Evolutionary conservation across 768 basidiomycete species (phyloP).

Genomic region (Lenzites betulinus): DNA sequence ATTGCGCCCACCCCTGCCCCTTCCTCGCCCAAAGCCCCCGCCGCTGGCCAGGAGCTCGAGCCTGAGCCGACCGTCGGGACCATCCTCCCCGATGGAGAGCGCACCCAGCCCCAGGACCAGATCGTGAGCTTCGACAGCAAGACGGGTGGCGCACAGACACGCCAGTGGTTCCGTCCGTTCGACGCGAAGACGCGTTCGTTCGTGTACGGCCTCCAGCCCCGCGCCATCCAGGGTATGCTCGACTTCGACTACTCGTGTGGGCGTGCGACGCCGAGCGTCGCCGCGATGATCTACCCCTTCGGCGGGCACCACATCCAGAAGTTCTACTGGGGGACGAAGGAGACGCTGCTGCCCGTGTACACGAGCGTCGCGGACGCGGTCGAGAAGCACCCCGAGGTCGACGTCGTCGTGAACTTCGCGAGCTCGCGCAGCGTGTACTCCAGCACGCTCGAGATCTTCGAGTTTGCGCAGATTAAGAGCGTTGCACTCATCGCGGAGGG

Average conservation of each 20-base stretch:
- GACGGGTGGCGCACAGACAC: constrained; percentile 39
- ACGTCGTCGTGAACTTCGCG: constrained; percentile 98
- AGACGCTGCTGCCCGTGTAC: constrained; percentile 97
- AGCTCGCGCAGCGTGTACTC: constrained; percentile 92
- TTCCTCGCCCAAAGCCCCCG: constrained; percentile 42
- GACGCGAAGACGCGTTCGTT: constrained; percentile 93
- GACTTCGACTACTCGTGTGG: constrained; percentile 99
- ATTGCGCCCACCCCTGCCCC: constrained; percentile 50
- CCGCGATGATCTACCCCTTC: constrained; percentile 99
- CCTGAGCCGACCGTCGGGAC: constrained; percentile 53
- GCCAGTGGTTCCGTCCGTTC: constrained; percentile 90
- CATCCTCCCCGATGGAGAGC: constrained; percentile 77
- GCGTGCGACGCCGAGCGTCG: constrained; percentile 85
- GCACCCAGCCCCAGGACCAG: constrained; percentile 83
- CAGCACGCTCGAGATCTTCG: constrained; percentile 90
- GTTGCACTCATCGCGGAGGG: constrained; percentile 98
- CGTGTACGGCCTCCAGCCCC: constrained; percentile 98
- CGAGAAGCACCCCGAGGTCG: constrained; percentile 93
- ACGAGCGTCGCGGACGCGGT: constrained; percentile 89
- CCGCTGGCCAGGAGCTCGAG: constrained; percentile 37
- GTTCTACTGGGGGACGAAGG: constrained; percentile 99
- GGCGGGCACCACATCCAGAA: constrained; percentile 99
- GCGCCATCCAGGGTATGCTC: constrained; percentile 97
- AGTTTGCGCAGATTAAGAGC: constrained; percentile 63
- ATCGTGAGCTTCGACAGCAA: constrained; percentile 84